Conservation (phyloP, 2,329 filamentous ascomycete species). For the Fusarium sp. region DNA sequence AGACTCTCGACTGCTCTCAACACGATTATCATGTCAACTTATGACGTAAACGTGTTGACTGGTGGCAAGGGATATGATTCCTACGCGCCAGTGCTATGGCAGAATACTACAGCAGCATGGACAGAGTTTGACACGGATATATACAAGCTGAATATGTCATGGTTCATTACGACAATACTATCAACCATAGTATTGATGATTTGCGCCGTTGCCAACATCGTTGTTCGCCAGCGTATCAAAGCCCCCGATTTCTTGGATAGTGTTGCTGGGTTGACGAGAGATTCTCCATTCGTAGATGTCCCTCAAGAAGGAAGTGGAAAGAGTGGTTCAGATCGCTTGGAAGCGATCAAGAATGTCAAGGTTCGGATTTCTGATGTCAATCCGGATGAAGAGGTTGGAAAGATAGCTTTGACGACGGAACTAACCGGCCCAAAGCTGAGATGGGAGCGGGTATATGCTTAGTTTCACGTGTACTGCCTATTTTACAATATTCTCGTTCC, state of each 20-base stretch:
- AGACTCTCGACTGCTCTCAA: neutral
- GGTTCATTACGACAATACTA: neutral
- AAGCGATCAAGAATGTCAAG: neutral
- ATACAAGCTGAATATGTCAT: neutral
- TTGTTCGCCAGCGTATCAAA: neutral
- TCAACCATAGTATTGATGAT: neutral
- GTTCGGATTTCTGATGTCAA: neutral
- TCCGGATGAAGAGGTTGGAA: neutral
- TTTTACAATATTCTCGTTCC: no score
- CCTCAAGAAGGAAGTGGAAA: neutral
- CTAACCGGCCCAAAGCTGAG: neutral
- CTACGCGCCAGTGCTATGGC: neutral
- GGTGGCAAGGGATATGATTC: neutral
- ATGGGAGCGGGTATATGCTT: neutral
- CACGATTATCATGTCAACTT: accelerated
- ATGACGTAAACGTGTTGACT: neutral
- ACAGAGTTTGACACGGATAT: accelerated
- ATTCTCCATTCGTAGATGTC: neutral
- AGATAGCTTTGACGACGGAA: neutral
- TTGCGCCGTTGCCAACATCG: neutral
- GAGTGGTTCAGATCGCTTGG: neutral
- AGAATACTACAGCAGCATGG: neutral
- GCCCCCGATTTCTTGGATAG: neutral
- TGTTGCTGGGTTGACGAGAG: neutral
- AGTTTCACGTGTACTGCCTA: neutral